These are phyloP conservation scores for Phytophthora crassamura DNA, from an alignment of 352 stramenopile species.

Conservation along the genomic window DNA sequence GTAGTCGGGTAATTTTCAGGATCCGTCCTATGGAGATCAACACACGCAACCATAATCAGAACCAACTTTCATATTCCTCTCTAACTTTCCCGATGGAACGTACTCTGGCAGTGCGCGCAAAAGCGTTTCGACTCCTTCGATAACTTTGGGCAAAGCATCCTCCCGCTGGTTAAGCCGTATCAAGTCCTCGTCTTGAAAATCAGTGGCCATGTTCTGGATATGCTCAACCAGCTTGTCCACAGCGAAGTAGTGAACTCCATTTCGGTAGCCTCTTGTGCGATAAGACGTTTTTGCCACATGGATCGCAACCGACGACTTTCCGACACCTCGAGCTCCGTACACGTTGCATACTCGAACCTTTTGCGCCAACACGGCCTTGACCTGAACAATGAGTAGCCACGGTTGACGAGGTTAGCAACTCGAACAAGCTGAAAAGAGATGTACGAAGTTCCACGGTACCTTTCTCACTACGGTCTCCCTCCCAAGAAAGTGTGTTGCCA, in stretches of 20 bases:
- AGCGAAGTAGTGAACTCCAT: slow-evolving; percentile 65
- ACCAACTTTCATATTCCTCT: neutral
- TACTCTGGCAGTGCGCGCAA: slow-evolving; percentile 50
- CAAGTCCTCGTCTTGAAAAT: slow-evolving; percentile 17
- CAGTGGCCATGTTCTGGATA: slow-evolving; percentile 27
- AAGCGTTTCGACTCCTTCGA: slow-evolving; percentile 38
- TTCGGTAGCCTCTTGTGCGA: slow-evolving; percentile 48
- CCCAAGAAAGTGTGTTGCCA: slow-evolving; percentile 61
- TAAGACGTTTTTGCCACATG: slow-evolving; percentile 59
- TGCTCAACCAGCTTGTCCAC: slow-evolving; percentile 49
- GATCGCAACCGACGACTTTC: slow-evolving; percentile 69
- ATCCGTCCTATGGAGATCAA: slow-evolving; percentile 22
- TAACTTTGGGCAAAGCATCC: slow-evolving; percentile 35
- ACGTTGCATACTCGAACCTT: slow-evolving; percentile 62
- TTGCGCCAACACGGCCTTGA: slow-evolving; percentile 36
- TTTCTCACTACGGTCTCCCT: slow-evolving; percentile 54
- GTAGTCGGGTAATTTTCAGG: slow-evolving; percentile 26
- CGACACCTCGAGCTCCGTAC: slow-evolving; percentile 49
- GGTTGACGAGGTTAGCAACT: slow-evolving; percentile 3
- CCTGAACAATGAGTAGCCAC: slow-evolving; percentile 17
- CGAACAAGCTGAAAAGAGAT: neutral
- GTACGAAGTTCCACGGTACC: slow-evolving; percentile 39
- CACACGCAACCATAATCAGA: neutral
- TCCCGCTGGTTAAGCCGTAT: slow-evolving; percentile 20
- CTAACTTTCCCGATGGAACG: neutral